Conservation (phyloP, 768 basidiomycete species). For the Suillus subluteus region DNA sequence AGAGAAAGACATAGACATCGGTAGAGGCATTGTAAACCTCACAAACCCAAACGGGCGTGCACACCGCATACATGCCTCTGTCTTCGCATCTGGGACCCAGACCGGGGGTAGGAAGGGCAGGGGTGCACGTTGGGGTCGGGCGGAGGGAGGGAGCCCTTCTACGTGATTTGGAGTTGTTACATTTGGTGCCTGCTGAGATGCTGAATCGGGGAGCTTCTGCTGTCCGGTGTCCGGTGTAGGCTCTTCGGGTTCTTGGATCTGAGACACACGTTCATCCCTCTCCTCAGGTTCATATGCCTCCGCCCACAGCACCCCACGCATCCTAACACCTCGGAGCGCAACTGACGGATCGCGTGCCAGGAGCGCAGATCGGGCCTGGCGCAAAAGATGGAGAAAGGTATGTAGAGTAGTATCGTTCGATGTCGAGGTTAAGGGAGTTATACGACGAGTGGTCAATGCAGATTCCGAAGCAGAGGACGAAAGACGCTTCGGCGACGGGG, state of each 20-base stretch:
- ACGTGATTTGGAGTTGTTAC: not conserved
- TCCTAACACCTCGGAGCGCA: slow-evolving; percentile 7
- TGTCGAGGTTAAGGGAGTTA: not conserved
- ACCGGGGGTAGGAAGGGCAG: slow-evolving; percentile 83
- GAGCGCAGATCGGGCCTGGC: slow-evolving; percentile 1
- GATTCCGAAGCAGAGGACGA: slow-evolving; percentile 5
- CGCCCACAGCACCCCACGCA: slow-evolving; percentile 9
- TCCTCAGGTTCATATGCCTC: slow-evolving; percentile 3
- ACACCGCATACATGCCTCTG: slow-evolving; percentile 87
- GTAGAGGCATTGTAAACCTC: not conserved
- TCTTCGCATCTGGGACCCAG: slow-evolving; percentile 89
- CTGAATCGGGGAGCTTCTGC: not conserved
- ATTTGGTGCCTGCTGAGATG: not conserved
- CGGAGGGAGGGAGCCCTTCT: not conserved
- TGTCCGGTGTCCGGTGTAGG: not conserved
- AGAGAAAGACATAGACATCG: slow-evolving; percentile 7
- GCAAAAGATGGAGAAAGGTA: slow-evolving; percentile 4
- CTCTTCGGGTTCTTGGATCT: not conserved
- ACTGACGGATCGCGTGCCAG: slow-evolving; percentile 3
- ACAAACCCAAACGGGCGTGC: slow-evolving; percentile 67
- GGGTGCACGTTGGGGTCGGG: slow-evolving; percentile 29
- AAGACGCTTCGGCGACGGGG: not conserved
- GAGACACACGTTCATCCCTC: not conserved
- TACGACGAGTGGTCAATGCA: not conserved
- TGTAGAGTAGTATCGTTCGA: slow-evolving; percentile 2